A percentile compares a stretch with the other conserved stretches of the same genome.
Evolutionary conservation across 2,329 filamentous ascomycete genomes (phyloP).

Genomic region (Leptosphaerulina australis): DNA sequence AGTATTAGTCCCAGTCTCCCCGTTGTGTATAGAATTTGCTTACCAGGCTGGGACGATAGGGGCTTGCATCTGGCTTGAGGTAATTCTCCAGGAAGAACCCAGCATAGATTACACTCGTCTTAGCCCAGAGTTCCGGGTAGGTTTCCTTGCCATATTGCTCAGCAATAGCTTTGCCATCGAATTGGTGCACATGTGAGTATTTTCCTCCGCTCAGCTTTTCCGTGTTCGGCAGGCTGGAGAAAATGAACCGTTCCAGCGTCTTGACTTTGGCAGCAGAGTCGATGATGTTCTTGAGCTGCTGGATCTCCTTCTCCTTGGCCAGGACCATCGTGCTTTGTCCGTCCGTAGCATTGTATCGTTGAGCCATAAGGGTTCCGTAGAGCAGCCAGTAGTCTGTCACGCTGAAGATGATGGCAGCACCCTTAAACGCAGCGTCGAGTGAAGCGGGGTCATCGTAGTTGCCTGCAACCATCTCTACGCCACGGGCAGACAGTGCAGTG

Average conservation of each 20-base stretch:
- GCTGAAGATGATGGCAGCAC: slow-evolving; percentile 49
- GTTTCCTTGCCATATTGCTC: slow-evolving; percentile 49
- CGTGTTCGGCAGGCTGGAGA: slow-evolving; percentile 51
- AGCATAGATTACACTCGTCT: no score
- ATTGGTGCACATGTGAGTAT: slow-evolving; percentile 47
- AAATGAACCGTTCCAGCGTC: slow-evolving; percentile 52
- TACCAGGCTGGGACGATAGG: no score
- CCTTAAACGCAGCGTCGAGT: slow-evolving; percentile 46
- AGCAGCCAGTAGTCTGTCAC: slow-evolving; percentile 45
- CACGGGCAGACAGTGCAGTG: slow-evolving; percentile 33
- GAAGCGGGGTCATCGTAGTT: slow-evolving; percentile 44
- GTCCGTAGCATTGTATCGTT: no score
- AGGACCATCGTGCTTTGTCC: no score
- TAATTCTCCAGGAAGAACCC: no score
- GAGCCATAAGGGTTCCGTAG: slow-evolving; percentile 26
- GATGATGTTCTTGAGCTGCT: slow-evolving; percentile 38
- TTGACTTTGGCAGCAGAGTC: slow-evolving; percentile 38
- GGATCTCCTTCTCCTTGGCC: slow-evolving; percentile 28
- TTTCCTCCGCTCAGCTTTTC: slow-evolving; percentile 42
- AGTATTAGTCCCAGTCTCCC: no score
- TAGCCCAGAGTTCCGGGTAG: slow-evolving; percentile 32
- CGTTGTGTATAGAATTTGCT: no score
- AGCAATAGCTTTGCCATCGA: slow-evolving; percentile 50
- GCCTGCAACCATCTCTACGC: slow-evolving; percentile 48
- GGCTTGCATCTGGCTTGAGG: no score